Percentiles rank a stretch among this genome's conserved stretches.
Evolutionary conservation across 106 monocot genomes (phyloP).

Genomic region (Apostasia shenzhenica): DNA sequence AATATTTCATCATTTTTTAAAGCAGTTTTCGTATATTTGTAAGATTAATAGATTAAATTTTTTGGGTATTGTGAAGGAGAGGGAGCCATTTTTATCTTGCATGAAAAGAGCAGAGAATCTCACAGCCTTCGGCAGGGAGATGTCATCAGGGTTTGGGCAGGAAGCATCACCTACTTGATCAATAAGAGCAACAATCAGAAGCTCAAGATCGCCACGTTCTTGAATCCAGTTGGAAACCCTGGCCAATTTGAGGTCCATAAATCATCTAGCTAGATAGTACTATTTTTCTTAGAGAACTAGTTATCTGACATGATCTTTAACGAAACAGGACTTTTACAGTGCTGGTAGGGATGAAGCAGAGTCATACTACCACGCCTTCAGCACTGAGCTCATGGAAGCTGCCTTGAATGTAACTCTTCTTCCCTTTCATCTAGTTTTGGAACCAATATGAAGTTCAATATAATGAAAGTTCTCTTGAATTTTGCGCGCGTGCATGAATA

Average conservation of each 20-base stretch:
- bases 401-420: conserved; percentile 38
- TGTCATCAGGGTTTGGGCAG: conserved; percentile 28
- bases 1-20: background rate
- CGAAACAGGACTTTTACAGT: conserved; percentile 27
- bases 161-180: conserved; percentile 24
- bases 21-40: background rate
- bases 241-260: conserved; percentile 21
- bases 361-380: conserved; percentile 36
- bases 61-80: conserved; percentile 5
- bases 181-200: conserved; percentile 33
- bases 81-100: conserved; percentile 23
- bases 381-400: conserved; percentile 45
- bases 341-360: conserved; percentile 31
- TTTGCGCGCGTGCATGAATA: background rate
- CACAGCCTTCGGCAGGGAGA: conserved; percentile 31
- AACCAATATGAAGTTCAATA: background rate
- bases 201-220: conserved; percentile 28
- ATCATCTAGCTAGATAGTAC: background rate
- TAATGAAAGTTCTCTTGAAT: background rate
- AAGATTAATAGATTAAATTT: no score
- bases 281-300: background rate
- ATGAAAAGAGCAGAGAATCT: conserved; percentile 22
- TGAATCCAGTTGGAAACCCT: conserved; percentile 29
- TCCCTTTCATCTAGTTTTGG: background rate
- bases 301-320: background rate